A percentile compares a stretch with the other conserved stretches of the same genome.
These are phyloP conservation scores for Talaromyces pinophilus DNA, from an alignment of 2,329 filamentous ascomycete genomes.

Conservation along the genomic window DNA sequence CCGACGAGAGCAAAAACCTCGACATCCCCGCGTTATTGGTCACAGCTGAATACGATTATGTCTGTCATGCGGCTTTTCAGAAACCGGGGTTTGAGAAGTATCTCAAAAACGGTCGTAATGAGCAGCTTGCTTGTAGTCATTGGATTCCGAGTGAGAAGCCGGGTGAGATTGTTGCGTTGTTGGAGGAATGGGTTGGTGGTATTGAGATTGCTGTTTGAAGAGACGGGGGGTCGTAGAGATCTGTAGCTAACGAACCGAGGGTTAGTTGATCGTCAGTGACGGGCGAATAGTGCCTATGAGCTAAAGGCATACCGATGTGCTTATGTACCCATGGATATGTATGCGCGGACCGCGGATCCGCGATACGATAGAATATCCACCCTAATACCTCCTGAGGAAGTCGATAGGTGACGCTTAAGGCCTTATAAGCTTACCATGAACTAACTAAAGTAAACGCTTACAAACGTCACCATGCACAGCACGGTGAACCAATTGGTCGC, in stretches of 20 bases:
- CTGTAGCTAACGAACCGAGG: neutral
- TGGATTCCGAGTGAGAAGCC: slow-evolving; percentile 20
- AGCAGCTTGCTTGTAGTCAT: slow-evolving; percentile 15
- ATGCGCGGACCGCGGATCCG: neutral
- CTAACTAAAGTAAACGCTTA: neutral
- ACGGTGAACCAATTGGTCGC: neutral
- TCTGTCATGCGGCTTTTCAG: slow-evolving; percentile 13
- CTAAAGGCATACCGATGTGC: neutral
- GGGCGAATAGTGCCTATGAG: neutral
- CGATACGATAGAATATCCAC: neutral
- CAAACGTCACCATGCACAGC: neutral
- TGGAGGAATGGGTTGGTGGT: slow-evolving; percentile 14
- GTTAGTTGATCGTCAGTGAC: neutral
- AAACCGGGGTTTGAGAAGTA: neutral
- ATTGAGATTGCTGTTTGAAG: neutral
- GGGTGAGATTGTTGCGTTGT: slow-evolving; percentile 6
- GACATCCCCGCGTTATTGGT: slow-evolving; percentile 12
- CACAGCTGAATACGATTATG: slow-evolving; percentile 15
- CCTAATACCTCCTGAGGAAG: neutral
- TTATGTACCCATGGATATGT: neutral
- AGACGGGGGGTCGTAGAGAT: neutral
- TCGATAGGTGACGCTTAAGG: neutral
- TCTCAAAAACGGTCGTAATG: neutral
- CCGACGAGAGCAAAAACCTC: slow-evolving; percentile 16
- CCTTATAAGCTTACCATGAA: neutral